phyloP scores from a whole-genome alignment of 768 basidiomycete genomes.

The Russula sp. region DNA sequence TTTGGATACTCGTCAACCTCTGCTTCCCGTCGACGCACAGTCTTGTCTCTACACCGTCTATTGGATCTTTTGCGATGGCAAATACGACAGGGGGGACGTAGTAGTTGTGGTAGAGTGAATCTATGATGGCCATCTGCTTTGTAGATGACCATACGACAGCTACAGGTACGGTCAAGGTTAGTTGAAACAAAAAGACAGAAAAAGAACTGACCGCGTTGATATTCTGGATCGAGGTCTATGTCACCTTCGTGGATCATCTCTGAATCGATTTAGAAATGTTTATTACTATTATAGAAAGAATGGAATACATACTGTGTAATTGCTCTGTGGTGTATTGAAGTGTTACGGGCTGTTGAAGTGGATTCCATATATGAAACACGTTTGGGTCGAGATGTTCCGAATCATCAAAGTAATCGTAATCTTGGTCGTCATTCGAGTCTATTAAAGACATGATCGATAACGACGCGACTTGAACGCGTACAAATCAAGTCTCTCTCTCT shows the following conservation, averaged over 20 bases:
- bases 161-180: conserved; percentile 25
- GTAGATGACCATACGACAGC: conserved; percentile 75
- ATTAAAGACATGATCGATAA: background rate
- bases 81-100: conserved; percentile 83
- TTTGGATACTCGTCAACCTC: conserved; percentile 64
- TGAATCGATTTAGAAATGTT: conserved; percentile 26
- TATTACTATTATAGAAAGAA: background rate
- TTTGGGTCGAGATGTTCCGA: conserved; percentile 15
- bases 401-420: conserved; percentile 15
- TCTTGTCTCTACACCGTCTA: conserved; percentile 37
- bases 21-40: conserved; percentile 80
- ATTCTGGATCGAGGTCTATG: conserved; percentile 65
- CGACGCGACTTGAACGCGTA: background rate
- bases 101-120: conserved; percentile 72
- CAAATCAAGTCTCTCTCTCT: background rate
- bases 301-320: conserved; percentile 26
- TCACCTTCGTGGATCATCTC: conserved; percentile 60
- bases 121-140: conserved; percentile 71
- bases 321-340: conserved; percentile 25
- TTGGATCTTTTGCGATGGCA: conserved; percentile 32
- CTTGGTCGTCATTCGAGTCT: conserved; percentile 10
- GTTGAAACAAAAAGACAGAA: background rate
- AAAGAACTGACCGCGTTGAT: conserved; percentile 55
- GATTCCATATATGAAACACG: conserved; percentile 25
- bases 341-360: conserved; percentile 23